These are phyloP conservation scores for Alnus rubra DNA, from an alignment of 306 rosid genomes.

Conservation along the genomic window DNA sequence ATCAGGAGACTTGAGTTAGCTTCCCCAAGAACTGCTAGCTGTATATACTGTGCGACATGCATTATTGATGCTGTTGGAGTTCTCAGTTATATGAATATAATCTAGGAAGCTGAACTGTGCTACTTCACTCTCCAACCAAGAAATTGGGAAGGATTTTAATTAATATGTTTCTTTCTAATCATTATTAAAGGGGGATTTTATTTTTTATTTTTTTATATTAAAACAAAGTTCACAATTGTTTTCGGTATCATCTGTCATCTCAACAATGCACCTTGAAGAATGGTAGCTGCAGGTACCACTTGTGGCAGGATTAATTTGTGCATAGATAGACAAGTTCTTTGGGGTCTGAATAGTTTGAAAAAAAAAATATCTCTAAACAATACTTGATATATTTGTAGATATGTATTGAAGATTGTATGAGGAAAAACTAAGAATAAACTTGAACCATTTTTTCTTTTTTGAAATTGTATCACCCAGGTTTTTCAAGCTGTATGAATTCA, in stretches of 20 bases:
- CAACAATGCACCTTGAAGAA: background rate
- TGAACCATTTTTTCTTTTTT: background rate
- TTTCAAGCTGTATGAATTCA: background rate
- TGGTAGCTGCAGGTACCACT: background rate
- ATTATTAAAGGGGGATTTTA: background rate
- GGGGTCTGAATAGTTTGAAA: background rate
- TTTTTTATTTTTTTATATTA: background rate
- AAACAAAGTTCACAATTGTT: background rate
- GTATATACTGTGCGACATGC: background rate
- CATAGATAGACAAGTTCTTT: background rate
- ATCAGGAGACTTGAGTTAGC: background rate
- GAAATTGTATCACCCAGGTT: background rate
- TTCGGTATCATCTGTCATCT: background rate
- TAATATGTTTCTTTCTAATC: background rate
- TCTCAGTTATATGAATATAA: slow-evolving; percentile 7
- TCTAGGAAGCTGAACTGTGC: background rate
- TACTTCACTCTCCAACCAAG: background rate
- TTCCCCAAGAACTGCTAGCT: background rate
- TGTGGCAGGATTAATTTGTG: background rate
- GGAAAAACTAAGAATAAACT: background rate
- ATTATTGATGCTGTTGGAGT: background rate
- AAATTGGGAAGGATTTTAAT: background rate
- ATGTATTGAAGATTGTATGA: too few relatives aligned
- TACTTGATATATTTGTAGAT: background rate
- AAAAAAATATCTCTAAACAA: background rate